Evolutionary conservation across 176 grass and related monocot species (phyloP).

Genomic region (Aegilops sharonensis): DNA sequence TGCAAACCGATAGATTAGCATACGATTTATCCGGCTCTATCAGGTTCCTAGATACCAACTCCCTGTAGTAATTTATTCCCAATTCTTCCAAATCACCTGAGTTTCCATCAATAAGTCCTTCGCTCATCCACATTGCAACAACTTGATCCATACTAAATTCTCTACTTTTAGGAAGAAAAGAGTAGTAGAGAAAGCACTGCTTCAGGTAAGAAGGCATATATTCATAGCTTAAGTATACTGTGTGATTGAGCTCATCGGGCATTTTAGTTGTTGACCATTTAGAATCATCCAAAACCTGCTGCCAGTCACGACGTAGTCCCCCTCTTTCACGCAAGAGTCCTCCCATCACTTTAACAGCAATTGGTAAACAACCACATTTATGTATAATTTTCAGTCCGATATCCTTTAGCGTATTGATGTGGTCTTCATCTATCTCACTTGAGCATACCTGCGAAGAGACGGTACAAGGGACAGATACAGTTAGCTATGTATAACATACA

Average conservation of each 20-base stretch:
- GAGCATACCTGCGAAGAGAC: background rate
- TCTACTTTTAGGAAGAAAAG: background rate
- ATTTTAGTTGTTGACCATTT: background rate
- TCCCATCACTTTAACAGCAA: background rate
- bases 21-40: background rate
- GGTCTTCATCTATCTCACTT: background rate
- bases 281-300: background rate
- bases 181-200: background rate
- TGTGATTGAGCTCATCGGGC: background rate
- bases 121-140: background rate
- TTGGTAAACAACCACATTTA: background rate
- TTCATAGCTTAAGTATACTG: background rate
- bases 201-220: background rate
- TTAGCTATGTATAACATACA: background rate
- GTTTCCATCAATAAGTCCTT: background rate
- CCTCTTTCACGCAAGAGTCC: background rate
- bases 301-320: background rate
- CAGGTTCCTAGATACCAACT: conserved; percentile 41
- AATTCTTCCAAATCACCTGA: background rate
- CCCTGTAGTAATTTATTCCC: background rate
- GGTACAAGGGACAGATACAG: background rate
- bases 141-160: fast-evolving
- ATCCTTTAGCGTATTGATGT: background rate
- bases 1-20: fast-evolving
- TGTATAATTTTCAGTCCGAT: background rate